These are phyloP conservation scores for Dillenia suffruticosa DNA, from an alignment of 164 flowering plant species.

Conservation along the genomic window DNA sequence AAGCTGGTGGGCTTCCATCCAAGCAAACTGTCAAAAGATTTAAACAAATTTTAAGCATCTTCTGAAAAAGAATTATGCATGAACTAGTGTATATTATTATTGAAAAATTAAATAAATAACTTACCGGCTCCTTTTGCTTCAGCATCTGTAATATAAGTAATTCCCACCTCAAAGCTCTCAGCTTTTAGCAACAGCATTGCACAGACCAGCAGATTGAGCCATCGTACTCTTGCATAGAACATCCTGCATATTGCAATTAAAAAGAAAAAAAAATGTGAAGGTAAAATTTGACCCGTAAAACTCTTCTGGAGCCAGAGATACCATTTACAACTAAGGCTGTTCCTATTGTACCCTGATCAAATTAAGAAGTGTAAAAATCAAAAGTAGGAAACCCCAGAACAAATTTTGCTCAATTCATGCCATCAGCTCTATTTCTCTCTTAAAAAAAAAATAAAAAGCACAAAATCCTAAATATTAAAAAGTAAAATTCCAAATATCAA, in stretches of 20 bases:
- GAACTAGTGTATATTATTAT: not conserved
- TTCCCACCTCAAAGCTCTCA: slow-evolving; percentile 34
- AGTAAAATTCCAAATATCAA: too few species aligned
- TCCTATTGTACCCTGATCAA: too few species aligned
- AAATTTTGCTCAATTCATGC: too few species aligned
- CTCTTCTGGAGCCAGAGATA: too few species aligned
- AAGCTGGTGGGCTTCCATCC: slow-evolving; percentile 60
- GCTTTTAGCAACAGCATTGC: slow-evolving; percentile 30
- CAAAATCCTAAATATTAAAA: too few species aligned
- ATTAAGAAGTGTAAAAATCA: too few species aligned
- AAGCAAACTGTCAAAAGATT: slow-evolving; percentile 36
- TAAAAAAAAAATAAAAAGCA: too few species aligned
- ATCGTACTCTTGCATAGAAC: slow-evolving; percentile 11
- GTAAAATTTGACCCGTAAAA: too few species aligned
- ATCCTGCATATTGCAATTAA: slow-evolving; percentile 16
- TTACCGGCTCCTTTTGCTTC: slow-evolving; percentile 83
- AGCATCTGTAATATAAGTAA: slow-evolving; percentile 51
- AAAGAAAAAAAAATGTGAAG: not conserved
- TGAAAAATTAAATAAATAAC: not conserved
- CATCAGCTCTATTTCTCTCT: too few species aligned
- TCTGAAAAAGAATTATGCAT: not conserved
- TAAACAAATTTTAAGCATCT: not conserved
- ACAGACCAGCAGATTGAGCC: slow-evolving; percentile 23
- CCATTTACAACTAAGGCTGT: too few species aligned
- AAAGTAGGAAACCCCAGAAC: too few species aligned